A percentile compares a stretch with the other conserved stretches of the same genome.
Conservation (phyloP, 2,329 filamentous ascomycete genomes). For the Colletotrichum phormii region DNA sequence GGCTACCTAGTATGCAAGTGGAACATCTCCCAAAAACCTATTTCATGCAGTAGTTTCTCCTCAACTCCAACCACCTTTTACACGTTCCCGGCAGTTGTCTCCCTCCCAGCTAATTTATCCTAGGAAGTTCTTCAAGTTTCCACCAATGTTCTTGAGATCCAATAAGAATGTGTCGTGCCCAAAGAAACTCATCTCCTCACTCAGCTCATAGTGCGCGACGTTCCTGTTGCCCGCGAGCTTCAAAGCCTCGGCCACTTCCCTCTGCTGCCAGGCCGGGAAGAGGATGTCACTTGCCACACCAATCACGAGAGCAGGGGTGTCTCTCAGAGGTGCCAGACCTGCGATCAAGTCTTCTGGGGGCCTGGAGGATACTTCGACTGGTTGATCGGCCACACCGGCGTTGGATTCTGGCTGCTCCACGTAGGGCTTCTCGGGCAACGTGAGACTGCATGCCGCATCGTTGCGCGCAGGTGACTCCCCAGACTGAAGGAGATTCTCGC, state of each 20-base stretch:
- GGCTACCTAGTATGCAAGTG: background rate
- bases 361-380: constrained; percentile 50
- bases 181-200: constrained; percentile 93
- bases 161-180: constrained; percentile 97
- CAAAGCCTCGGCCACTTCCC: constrained; percentile 89
- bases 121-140: constrained; percentile 83
- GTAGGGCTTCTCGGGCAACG: constrained; percentile 85
- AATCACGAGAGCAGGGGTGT: constrained; percentile 88
- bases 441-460: constrained; percentile 78
- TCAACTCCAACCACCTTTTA: background rate
- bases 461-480: constrained; percentile 47
- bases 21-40: background rate
- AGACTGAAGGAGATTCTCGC: constrained; percentile 67
- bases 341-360: constrained; percentile 84
- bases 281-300: constrained; percentile 96
- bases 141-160: constrained; percentile 92
- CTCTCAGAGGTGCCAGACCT: constrained; percentile 77
- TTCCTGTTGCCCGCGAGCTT: constrained; percentile 80
- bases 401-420: constrained; percentile 77
- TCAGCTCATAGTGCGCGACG: constrained; percentile 90
- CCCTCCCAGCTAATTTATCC: constrained; percentile 52
- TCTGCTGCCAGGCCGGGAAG: constrained; percentile 98
- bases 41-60: background rate
- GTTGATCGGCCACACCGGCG: constrained; percentile 48
- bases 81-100: background rate